These are phyloP conservation scores for Botrytis fabae DNA, from an alignment of 2,329 filamentous ascomycete genomes.

Conservation along the genomic window DNA sequence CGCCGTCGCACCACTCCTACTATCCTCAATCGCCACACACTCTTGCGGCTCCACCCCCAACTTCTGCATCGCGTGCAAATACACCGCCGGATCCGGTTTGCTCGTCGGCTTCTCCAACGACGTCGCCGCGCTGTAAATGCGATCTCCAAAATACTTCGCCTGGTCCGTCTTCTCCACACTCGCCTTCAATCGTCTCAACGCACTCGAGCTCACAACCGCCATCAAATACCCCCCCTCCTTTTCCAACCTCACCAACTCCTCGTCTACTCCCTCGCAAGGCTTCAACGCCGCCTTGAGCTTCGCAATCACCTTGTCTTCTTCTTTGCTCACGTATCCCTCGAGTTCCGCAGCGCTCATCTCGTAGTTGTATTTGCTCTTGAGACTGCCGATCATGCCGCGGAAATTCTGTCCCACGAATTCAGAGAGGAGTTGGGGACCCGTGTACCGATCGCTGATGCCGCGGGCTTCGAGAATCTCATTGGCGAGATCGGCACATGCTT, in stretches of 20 bases:
- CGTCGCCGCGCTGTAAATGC: conserved; percentile 80
- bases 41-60: conserved; percentile 71
- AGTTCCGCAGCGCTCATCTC: conserved; percentile 66
- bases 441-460: conserved; percentile 67
- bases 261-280: conserved; percentile 68
- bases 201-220: conserved; percentile 79
- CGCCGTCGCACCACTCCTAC: conserved; percentile 78
- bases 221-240: conserved; percentile 66
- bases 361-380: conserved; percentile 77
- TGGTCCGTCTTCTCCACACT: conserved; percentile 78
- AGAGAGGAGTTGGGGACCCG: conserved; percentile 72
- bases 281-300: conserved; percentile 69
- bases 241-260: conserved; percentile 65
- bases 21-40: conserved; percentile 83
- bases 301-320: conserved; percentile 81
- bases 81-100: conserved; percentile 90
- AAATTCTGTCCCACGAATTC: conserved; percentile 96
- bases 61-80: conserved; percentile 72
- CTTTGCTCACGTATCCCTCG: conserved; percentile 70
- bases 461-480: conserved; percentile 77
- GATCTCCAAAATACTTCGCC: conserved; percentile 76
- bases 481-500: conserved; percentile 84
- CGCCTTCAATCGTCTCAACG: conserved; percentile 74
- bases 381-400: conserved; percentile 80
- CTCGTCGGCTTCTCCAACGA: conserved; percentile 77